Base-by-base conservation (phyloP, 2,329 filamentous ascomycete genomes). In the Aureobasidium sp. region DNA sequence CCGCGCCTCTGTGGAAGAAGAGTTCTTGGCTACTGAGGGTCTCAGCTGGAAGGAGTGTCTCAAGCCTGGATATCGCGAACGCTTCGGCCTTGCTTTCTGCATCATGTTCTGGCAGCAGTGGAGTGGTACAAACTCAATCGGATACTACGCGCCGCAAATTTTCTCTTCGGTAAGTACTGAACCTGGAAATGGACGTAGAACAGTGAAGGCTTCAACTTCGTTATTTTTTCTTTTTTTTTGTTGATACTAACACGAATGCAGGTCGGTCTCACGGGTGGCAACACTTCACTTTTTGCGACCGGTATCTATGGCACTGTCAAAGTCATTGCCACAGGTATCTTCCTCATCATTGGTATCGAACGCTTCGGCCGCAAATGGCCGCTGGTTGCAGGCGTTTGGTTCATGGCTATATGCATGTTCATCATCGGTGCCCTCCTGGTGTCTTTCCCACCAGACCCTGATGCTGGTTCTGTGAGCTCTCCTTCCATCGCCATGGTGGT, bases 21-120 rank as follows among this genome's bases (percentile, higher is more conserved):
- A 78, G 61, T 64, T 71, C n/a, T 68, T 69, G 8, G 69, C 70
- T 7, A 77, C 75, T 1, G 74, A 77, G 62, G 75, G 75, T 10
- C 69, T 76, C 6, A 77, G 74, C 20, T 77, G 73, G 70, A 75
- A 72, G 51, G 76, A 78, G 66, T 74, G 72, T 57, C 61, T 76
- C 9, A 65, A 71, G 53, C 70, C 72, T 59, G 74, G 73, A 32
- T 76, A 73, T 65, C 79, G 86, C 61, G 85, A 85, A 67, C 82
- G 86, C 47, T 84, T 82, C 4, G 71, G 87, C 51, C 80, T 88
- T 56, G 85, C 83, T 24, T 81, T 89, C 78, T 85, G 70, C 20
- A 74, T 78, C 44, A 82, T 79, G 85, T 74, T 87, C 52, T 88
- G 84, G 57, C 61, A 63, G 36, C 61, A 63, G 9, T 63, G 52